phyloP scores from a whole-genome alignment of 2,329 filamentous ascomycete species.

The Pyricularia grisea region DNA sequence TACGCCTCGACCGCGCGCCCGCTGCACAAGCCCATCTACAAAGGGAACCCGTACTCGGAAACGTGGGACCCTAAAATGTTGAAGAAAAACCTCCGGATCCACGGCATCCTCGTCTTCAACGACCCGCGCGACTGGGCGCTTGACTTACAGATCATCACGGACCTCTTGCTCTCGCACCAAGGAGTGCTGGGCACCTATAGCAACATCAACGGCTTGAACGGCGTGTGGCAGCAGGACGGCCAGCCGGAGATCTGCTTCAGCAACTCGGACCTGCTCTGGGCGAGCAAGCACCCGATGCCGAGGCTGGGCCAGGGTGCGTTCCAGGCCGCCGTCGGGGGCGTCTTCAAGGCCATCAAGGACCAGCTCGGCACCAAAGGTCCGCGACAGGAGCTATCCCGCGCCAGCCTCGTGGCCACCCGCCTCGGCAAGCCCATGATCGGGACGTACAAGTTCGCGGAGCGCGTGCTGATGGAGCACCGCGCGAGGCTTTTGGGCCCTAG shows the following conservation, averaged over 20 bases:
- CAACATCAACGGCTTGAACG: constrained; percentile 62
- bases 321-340: constrained; percentile 67
- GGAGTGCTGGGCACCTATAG: constrained; percentile 78
- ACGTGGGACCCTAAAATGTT: background rate
- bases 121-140: constrained; percentile 95
- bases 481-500: constrained; percentile 29
- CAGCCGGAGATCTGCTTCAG: constrained; percentile 78
- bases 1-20: constrained; percentile 50
- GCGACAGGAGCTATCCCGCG: constrained; percentile 35
- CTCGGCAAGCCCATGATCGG: constrained; percentile 71
- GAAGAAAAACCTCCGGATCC: constrained; percentile 53
- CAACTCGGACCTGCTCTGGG: constrained; percentile 87
- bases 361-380: constrained; percentile 49
- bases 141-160: constrained; percentile 74
- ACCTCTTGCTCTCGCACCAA: constrained; percentile 68
- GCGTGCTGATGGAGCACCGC: constrained; percentile 55
- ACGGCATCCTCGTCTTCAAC: constrained; percentile 89
- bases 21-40: constrained; percentile 32
- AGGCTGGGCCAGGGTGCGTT: constrained; percentile 90
- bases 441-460: constrained; percentile 81
- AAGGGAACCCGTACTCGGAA: background rate
- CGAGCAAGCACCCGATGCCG: constrained; percentile 72
- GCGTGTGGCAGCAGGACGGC: constrained; percentile 72
- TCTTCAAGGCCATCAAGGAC: constrained; percentile 66
- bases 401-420: constrained; percentile 29